These are phyloP conservation scores for Melaleuca quinquenervia DNA, from an alignment of 345 rosid genomes.

Conservation along the genomic window DNA sequence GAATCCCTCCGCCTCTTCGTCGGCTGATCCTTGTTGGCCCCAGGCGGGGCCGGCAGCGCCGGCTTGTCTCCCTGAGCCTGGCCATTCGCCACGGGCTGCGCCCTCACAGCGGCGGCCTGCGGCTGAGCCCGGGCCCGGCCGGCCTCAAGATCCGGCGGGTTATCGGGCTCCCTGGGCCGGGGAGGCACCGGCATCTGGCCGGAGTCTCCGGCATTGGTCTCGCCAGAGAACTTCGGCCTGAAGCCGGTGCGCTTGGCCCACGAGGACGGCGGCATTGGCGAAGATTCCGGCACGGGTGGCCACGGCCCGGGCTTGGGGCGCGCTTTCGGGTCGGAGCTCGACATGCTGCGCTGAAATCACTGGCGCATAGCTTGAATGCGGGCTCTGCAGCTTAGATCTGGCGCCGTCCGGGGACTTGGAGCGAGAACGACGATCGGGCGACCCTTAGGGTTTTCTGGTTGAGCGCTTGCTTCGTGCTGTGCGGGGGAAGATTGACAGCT, in stretches of 20 bases:
- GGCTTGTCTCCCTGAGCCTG: conserved; percentile 16
- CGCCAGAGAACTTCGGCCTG: conserved; percentile 94
- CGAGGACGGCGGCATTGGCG: conserved; percentile 79
- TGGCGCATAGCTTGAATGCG: not conserved
- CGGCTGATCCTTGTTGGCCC: conserved; percentile 26
- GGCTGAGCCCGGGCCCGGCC: conserved; percentile 29
- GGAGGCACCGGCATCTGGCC: conserved; percentile 52
- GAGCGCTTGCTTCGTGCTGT: not conserved
- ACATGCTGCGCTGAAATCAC: conserved; percentile 25
- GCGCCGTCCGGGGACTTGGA: conserved; percentile 2
- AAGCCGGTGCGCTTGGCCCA: conserved; percentile 97
- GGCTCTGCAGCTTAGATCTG: conserved; percentile 14
- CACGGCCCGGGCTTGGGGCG: conserved; percentile 60
- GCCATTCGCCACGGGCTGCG: conserved; percentile 8
- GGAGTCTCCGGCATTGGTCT: conserved; percentile 67
- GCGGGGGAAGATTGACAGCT: not conserved
- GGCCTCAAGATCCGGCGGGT: conserved; percentile 66
- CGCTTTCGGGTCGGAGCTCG: conserved; percentile 58
- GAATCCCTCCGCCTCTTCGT: conserved; percentile 84
- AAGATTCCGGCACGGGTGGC: conserved; percentile 66
- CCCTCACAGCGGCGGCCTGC: not conserved
- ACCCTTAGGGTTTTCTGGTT: not conserved
- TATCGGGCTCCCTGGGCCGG: conserved; percentile 29
- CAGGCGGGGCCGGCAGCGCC: conserved; percentile 2
- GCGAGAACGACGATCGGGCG: not conserved